These are phyloP conservation scores for Abortiporus biennis DNA, from an alignment of 1,284 basidiomycete genomes.

Conservation along the genomic window DNA sequence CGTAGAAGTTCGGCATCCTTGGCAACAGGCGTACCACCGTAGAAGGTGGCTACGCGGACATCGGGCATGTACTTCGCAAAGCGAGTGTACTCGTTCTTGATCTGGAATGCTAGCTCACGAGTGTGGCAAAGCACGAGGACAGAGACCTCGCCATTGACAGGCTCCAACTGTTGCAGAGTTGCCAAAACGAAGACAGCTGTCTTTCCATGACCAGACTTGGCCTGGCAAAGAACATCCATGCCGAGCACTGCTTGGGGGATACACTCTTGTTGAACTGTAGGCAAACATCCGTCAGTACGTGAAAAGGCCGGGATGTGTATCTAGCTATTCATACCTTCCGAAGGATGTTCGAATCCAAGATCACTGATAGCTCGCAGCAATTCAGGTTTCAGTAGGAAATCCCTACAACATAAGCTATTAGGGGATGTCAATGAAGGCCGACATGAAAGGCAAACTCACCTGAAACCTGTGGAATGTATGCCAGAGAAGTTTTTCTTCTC, in stretches of 20 bases:
- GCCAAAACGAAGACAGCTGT: constrained; percentile 99
- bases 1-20: constrained; percentile 94
- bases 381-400: constrained; percentile 97
- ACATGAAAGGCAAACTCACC: constrained; percentile 40
- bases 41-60: constrained; percentile 96
- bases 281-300: constrained; percentile 2
- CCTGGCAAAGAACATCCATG: constrained; percentile 99
- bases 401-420: constrained; percentile 43
- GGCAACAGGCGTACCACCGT: constrained; percentile 92
- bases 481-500: constrained; percentile 98
- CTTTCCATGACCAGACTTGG: constrained; percentile 99
- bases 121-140: constrained; percentile 99
- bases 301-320: background rate
- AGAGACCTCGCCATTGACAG: constrained; percentile 96
- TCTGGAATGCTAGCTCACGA: constrained; percentile 98
- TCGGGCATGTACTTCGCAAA: constrained; percentile 99
- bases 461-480: constrained; percentile 94
- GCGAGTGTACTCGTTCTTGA: constrained; percentile 98
- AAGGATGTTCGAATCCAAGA: constrained; percentile 98
- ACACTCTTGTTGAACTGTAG: constrained; percentile 97
- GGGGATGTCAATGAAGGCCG: constrained; percentile 7
- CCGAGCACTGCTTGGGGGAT: constrained; percentile 99
- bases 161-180: constrained; percentile 97
- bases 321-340: constrained; percentile 81
- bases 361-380: constrained; percentile 97